phyloP scores from a whole-genome alignment of 495 filamentous ascomycete species.

The Eremomyces bilateralis region DNA sequence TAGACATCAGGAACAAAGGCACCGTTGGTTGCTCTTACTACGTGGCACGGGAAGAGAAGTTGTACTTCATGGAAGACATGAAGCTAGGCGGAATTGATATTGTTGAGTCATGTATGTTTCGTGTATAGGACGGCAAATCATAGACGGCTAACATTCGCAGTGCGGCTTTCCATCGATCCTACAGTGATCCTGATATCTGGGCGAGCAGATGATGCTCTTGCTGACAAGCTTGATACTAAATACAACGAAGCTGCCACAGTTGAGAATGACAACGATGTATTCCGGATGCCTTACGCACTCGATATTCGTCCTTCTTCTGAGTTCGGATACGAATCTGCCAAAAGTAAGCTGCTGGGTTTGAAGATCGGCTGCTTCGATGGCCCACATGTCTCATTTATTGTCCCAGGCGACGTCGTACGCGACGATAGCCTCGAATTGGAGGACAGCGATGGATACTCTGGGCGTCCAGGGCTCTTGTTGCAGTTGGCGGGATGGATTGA shows the following conservation, averaged over 20 bases:
- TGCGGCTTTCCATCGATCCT: slow-evolving; percentile 58
- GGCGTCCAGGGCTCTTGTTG: slow-evolving; percentile 42
- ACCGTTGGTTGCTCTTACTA: slow-evolving; percentile 82
- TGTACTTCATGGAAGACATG: slow-evolving; percentile 71
- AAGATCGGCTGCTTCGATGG: slow-evolving; percentile 26
- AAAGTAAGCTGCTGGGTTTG: slow-evolving; percentile 39
- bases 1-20: slow-evolving; percentile 50
- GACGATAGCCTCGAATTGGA: slow-evolving; percentile 24
- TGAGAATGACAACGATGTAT: slow-evolving; percentile 18
- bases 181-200: slow-evolving; percentile 59
- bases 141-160: no score
- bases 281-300: slow-evolving; percentile 41
- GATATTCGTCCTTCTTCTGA: slow-evolving; percentile 55
- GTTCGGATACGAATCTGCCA: slow-evolving; percentile 51
- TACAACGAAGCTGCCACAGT: slow-evolving; percentile 9
- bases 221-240: slow-evolving; percentile 20
- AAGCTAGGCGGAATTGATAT: slow-evolving; percentile 44
- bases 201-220: slow-evolving; percentile 36
- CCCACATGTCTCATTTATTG: slow-evolving; percentile 28
- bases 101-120: slow-evolving; percentile 39
- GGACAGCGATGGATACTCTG: slow-evolving; percentile 25
- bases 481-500: slow-evolving; percentile 55
- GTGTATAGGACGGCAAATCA: no score
- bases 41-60: slow-evolving; percentile 43
- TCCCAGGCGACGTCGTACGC: slow-evolving; percentile 30